Evolutionary conservation across 2,329 filamentous ascomycete species (phyloP).

Genomic region (Monosporascus cannonballus): DNA sequence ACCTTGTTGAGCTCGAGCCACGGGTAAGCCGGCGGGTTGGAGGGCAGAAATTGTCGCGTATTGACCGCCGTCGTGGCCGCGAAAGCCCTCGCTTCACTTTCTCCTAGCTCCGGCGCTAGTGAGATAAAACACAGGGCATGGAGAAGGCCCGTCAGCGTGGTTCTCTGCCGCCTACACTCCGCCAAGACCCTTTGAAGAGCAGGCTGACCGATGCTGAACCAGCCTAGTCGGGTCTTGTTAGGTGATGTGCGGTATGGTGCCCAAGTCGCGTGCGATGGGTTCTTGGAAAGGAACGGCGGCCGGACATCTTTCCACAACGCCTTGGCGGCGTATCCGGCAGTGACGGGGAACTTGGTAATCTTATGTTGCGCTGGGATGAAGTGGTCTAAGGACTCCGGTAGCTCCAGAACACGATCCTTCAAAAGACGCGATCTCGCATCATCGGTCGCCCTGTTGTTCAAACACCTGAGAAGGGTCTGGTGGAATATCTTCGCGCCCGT

Average conservation of each 20-base stretch:
- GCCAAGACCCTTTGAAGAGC: slow-evolving; percentile 6
- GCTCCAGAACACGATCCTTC: slow-evolving; percentile 1
- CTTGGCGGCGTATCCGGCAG: slow-evolving; percentile 2
- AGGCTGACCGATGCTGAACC: slow-evolving; percentile 4
- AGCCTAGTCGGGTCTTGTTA: slow-evolving; percentile 5
- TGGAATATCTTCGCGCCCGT: slow-evolving; percentile 12
- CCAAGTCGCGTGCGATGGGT: slow-evolving; percentile 4
- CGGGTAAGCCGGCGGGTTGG: background rate
- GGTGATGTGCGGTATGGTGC: slow-evolving; percentile 3
- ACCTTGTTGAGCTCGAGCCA: slow-evolving; percentile 7
- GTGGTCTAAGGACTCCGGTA: background rate
- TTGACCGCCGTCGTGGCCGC: slow-evolving; percentile 9
- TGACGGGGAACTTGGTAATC: slow-evolving; percentile 8
- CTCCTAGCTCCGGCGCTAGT: slow-evolving; percentile 5
- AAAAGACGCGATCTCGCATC: slow-evolving; percentile 9
- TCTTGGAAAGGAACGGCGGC: slow-evolving; percentile 1
- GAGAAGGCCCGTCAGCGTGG: slow-evolving; percentile 16
- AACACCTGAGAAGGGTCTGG: slow-evolving; percentile 6
- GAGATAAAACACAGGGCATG: slow-evolving; percentile 8
- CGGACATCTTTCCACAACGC: slow-evolving; percentile 7
- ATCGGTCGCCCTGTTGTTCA: slow-evolving; percentile 1
- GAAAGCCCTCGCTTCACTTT: slow-evolving; percentile 9
- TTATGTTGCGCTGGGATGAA: slow-evolving; percentile 6
- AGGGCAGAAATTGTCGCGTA: slow-evolving; percentile 12
- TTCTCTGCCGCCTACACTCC: slow-evolving; percentile 9